Evolutionary conservation across 116 monocot genomes (phyloP).

Genomic region (Posidonia oceanica): DNA sequence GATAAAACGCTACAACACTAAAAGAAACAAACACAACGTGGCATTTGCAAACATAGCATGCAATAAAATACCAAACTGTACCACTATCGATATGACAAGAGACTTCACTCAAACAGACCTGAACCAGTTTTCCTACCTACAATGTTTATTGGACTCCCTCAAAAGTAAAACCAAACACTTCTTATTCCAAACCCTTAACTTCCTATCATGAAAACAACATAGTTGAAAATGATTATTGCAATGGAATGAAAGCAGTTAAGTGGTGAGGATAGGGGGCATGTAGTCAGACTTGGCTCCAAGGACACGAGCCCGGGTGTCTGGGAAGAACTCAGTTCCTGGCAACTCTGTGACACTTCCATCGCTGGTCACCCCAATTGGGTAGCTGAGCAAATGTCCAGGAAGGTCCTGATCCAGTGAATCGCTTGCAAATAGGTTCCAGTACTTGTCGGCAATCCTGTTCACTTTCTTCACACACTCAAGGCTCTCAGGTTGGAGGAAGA

Average conservation of each 20-base stretch:
- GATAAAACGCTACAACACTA: too few species aligned
- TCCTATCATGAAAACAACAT: too few species aligned
- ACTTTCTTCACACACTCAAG: constrained; percentile 34
- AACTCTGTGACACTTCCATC: constrained; percentile 17
- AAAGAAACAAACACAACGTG: too few species aligned
- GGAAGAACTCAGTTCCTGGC: constrained; percentile 28
- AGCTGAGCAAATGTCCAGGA: constrained; percentile 42
- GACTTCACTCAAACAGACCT: too few species aligned
- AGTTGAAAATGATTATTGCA: too few species aligned
- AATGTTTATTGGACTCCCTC: too few species aligned
- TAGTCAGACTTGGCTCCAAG: constrained; percentile 40
- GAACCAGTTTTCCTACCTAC: too few species aligned
- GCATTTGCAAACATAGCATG: too few species aligned
- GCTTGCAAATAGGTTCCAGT: constrained; percentile 35
- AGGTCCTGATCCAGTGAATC: constrained; percentile 24
- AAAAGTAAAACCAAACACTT: too few species aligned
- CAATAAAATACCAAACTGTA: too few species aligned
- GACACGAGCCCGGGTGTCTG: constrained; percentile 38
- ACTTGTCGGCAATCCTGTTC: constrained; percentile 26
- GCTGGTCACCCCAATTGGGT: constrained; percentile 21
- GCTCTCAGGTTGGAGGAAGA: constrained; percentile 29
- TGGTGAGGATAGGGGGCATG: constrained; percentile 58
- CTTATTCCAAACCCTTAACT: too few species aligned
- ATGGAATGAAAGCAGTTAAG: constrained; percentile 7
- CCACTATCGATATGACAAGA: too few species aligned